Conservation (phyloP, 2,329 filamentous ascomycete species). For the Dothistroma pini region DNA sequence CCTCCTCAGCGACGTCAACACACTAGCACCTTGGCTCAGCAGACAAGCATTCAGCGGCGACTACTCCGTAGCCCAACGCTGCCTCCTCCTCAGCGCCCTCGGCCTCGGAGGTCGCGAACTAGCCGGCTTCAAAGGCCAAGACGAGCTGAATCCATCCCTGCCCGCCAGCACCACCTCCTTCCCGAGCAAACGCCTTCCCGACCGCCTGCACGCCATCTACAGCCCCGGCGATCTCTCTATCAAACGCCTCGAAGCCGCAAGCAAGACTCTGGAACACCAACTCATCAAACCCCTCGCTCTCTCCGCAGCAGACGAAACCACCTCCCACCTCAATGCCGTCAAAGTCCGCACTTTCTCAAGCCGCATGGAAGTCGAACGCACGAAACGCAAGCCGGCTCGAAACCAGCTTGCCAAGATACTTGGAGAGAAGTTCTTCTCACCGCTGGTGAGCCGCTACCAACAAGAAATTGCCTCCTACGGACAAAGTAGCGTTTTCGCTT, state of each 20-base stretch:
- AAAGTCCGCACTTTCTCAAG: constrained; percentile 89
- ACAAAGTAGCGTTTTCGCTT: constrained; percentile 56
- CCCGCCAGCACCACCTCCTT: constrained; percentile 48
- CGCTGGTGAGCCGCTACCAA: constrained; percentile 68
- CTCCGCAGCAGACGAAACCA: constrained; percentile 71
- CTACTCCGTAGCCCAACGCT: constrained; percentile 81
- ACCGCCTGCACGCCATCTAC: constrained; percentile 70
- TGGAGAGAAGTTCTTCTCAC: constrained; percentile 76
- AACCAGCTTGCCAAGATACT: constrained; percentile 78
- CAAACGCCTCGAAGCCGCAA: constrained; percentile 66
- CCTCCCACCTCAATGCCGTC: constrained; percentile 71
- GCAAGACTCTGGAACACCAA: constrained; percentile 62
- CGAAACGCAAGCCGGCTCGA: constrained; percentile 56
- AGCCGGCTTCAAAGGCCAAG: constrained; percentile 65
- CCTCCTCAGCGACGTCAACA: constrained; percentile 68
- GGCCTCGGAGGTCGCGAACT: constrained; percentile 81
- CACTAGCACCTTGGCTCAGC: constrained; percentile 80
- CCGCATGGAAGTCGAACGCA: constrained; percentile 61
- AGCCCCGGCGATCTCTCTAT: constrained; percentile 23
- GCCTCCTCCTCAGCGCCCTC: constrained; percentile 74
- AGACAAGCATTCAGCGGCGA: constrained; percentile 88
- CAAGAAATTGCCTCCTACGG: constrained; percentile 35
- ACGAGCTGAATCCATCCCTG: constrained; percentile 42
- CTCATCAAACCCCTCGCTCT: constrained; percentile 82
- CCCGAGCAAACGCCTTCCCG: constrained; percentile 75